phyloP scores from a whole-genome alignment of 108 stramenopile species.

The Conticribra guillardii region DNA sequence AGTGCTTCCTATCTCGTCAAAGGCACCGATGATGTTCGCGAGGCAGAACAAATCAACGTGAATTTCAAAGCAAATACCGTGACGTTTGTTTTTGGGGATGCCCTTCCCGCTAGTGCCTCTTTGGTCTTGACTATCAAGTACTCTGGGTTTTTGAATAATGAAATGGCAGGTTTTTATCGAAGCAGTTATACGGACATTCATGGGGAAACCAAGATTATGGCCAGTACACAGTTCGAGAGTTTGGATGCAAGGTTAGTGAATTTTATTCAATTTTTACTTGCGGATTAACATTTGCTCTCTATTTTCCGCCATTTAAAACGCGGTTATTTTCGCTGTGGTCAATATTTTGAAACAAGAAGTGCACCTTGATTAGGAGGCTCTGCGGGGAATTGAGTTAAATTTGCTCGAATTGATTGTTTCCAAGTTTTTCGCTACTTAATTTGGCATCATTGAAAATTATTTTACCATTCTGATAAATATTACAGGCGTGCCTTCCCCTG shows the following conservation, averaged over 20 bases:
- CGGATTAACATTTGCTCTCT: conserved; percentile 25
- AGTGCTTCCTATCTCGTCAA: conserved; percentile 51
- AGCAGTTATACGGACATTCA: conserved; percentile 85
- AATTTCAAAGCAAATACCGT: conserved; percentile 78
- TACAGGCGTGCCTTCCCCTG: conserved; percentile 91
- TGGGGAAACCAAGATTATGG: conserved; percentile 87
- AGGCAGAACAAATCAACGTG: conserved; percentile 55
- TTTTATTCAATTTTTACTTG: neutral
- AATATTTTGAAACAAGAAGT: conserved; percentile 1
- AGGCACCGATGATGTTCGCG: conserved; percentile 5
- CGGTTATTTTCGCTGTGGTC: no score
- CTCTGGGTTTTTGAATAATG: conserved; percentile 87
- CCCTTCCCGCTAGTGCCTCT: conserved; percentile 48
- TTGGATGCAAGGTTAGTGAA: conserved; percentile 76
- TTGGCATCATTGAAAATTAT: no score
- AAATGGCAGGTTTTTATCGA: conserved; percentile 97
- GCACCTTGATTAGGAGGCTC: no score
- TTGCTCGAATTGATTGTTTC: no score
- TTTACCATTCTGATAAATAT: neutral
- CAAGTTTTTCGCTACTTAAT: no score
- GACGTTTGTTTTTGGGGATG: conserved; percentile 67
- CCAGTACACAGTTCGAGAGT: conserved; percentile 96
- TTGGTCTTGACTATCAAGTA: conserved; percentile 71
- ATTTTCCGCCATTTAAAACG: no score
- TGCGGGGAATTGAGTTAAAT: no score